Conservation (phyloP, 140 eudicot genomes). For the Oenanthe javanica region DNA sequence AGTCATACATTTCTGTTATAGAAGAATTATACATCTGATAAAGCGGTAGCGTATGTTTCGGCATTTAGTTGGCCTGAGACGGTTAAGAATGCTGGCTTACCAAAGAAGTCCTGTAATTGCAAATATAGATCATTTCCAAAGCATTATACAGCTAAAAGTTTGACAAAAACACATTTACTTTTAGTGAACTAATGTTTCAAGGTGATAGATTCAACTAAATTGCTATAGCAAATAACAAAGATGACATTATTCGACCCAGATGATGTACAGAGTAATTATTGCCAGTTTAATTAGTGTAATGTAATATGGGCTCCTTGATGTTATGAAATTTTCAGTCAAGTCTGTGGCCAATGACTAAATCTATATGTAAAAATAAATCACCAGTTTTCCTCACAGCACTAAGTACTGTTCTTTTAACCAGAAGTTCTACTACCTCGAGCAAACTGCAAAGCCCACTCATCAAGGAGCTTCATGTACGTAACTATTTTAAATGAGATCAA, state of each 20-base stretch:
- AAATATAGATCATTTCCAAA: not conserved
- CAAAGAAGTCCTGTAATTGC: constrained; percentile 83
- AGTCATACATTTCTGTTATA: not conserved
- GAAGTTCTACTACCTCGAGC: not conserved
- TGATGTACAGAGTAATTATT: not conserved
- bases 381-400: not conserved
- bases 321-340: not conserved
- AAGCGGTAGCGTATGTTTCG: constrained; percentile 97
- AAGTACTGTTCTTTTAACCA: not conserved
- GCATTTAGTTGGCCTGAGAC: constrained; percentile 98
- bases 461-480: not conserved
- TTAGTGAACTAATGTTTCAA: not conserved
- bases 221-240: not conserved
- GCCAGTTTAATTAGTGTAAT: not conserved
- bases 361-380: not conserved
- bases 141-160: not conserved
- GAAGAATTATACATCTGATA: constrained; percentile 57
- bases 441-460: not conserved
- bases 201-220: not conserved
- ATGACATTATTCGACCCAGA: not conserved
- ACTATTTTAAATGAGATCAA: too few relatives aligned
- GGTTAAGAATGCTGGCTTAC: constrained; percentile 86
- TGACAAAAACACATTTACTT: not conserved
- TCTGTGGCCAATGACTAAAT: not conserved
- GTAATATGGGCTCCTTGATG: not conserved